Conservation (phyloP, 345 rosid genomes). For the Aethionema arabicum region DNA sequence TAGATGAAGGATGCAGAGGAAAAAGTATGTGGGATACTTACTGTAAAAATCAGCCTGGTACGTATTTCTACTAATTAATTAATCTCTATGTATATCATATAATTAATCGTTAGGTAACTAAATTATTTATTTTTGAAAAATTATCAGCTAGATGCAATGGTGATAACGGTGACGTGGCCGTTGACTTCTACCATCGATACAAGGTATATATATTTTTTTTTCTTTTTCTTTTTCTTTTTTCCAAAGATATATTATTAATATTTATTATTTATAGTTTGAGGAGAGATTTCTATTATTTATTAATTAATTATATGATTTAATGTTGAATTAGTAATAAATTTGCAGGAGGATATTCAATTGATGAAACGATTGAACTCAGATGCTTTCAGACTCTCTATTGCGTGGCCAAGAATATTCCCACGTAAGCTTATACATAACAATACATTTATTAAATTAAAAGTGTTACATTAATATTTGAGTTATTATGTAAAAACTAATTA, state of each 20-base stretch:
- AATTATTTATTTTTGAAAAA: not conserved
- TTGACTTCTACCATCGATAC: slow-evolving; percentile 34
- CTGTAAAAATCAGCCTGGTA: slow-evolving; percentile 21
- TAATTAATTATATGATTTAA: not conserved
- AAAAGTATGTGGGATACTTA: slow-evolving; percentile 33
- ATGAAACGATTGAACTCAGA: slow-evolving; percentile 37
- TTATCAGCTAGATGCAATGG: not conserved
- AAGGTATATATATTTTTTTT: slow-evolving; percentile 38
- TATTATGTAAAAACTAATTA: not conserved
- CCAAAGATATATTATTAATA: too few species aligned
- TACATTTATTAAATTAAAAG: not conserved
- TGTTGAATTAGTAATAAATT: not conserved
- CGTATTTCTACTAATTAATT: not conserved
- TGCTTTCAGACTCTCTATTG: slow-evolving; percentile 43
- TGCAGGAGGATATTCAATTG: slow-evolving; percentile 34
- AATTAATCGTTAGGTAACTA: not conserved
- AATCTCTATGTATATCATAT: not conserved
- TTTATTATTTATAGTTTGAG: not conserved
- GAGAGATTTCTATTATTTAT: not conserved
- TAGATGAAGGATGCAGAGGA: slow-evolving; percentile 23
- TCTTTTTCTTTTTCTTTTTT: too few species aligned
- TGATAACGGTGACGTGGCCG: slow-evolving; percentile 22
- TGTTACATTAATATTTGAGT: not conserved
- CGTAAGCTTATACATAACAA: slow-evolving; percentile 19
- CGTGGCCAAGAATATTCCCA: slow-evolving; percentile 46